These are phyloP conservation scores for Imleria badia DNA, from an alignment of 768 basidiomycete species.

Conservation along the genomic window DNA sequence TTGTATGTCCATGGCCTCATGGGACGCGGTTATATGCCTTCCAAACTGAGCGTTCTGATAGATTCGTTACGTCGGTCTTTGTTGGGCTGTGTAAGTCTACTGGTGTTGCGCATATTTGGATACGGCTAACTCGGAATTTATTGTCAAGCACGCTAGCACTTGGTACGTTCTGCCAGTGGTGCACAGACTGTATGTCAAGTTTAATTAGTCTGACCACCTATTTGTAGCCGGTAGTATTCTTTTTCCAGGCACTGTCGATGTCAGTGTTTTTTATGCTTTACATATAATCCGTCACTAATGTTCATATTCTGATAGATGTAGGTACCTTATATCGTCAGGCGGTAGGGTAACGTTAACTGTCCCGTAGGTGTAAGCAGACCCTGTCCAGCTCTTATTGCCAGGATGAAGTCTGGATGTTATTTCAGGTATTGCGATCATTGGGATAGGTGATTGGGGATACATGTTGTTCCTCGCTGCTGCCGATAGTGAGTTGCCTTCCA, in stretches of 20 bases:
- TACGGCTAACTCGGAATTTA: not conserved
- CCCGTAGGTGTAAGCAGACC: slow-evolving; percentile 6
- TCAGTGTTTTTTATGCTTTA: not conserved
- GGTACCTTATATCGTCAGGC: not conserved
- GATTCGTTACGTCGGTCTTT: slow-evolving; percentile 18
- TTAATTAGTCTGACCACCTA: not conserved
- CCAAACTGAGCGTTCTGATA: not conserved
- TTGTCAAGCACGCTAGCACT: slow-evolving; percentile 1
- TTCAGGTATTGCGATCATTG: not conserved
- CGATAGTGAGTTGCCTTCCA: slow-evolving; percentile 10
- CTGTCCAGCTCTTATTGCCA: not conserved
- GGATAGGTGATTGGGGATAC: slow-evolving; percentile 5
- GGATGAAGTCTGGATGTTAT: not conserved
- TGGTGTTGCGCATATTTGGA: no score
- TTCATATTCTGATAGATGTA: slow-evolving; percentile 2
- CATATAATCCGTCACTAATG: not conserved
- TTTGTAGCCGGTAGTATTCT: slow-evolving; percentile 4
- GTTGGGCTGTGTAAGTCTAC: slow-evolving; percentile 8
- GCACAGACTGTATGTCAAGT: not conserved
- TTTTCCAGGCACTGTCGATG: slow-evolving; percentile 2
- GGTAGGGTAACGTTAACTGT: not conserved
- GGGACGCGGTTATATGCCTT: not conserved
- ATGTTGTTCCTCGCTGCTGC: no score
- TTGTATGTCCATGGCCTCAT: slow-evolving; percentile 5
- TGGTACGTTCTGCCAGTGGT: slow-evolving; percentile 1